Percentiles rank a stretch among this genome's conserved stretches.
These are phyloP conservation scores for Penstemon barbatus DNA, from an alignment of 257 asterid genomes.

Conservation along the genomic window DNA sequence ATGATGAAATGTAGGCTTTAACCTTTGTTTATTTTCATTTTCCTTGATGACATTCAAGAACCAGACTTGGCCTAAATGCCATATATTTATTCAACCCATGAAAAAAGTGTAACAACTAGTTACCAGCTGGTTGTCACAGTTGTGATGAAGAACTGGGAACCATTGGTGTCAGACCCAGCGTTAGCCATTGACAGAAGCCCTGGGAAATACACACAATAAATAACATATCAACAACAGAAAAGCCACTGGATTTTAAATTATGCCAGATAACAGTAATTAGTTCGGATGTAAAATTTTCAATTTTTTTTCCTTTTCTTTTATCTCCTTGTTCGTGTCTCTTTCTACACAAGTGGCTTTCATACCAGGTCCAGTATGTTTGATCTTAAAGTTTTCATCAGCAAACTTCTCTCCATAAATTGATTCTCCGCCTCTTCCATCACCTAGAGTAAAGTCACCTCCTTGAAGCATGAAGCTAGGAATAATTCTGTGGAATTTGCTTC, in stretches of 20 bases:
- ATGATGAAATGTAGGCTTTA: too few relatives aligned
- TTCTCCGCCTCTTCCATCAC: constrained; percentile 98
- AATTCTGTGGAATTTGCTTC: constrained; percentile 85
- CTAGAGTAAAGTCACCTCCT: constrained; percentile 98
- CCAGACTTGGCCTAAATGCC: too few relatives aligned
- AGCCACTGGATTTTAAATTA: neutral
- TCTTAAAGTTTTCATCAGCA: constrained; percentile 92
- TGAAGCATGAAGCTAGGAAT: constrained; percentile 98
- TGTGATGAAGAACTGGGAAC: constrained; percentile 98
- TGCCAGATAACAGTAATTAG: neutral
- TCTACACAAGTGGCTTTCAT: constrained; percentile 13
- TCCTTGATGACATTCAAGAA: too few relatives aligned
- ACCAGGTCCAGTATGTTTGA: constrained; percentile 98
- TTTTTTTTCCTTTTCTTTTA: neutral
- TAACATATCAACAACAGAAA: neutral
- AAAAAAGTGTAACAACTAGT: constrained; percentile 14
- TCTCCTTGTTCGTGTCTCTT: neutral
- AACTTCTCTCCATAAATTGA: constrained; percentile 87
- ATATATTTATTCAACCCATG: neutral
- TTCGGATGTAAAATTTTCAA: neutral
- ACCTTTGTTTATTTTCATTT: too few relatives aligned
- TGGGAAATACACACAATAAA: constrained; percentile 29
- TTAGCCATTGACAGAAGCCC: constrained; percentile 92
- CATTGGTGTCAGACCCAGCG: constrained; percentile 84
- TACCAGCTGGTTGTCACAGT: constrained; percentile 98